phyloP scores from a whole-genome alignment of 495 filamentous ascomycete genomes.

The Penicillium subrubescens region DNA sequence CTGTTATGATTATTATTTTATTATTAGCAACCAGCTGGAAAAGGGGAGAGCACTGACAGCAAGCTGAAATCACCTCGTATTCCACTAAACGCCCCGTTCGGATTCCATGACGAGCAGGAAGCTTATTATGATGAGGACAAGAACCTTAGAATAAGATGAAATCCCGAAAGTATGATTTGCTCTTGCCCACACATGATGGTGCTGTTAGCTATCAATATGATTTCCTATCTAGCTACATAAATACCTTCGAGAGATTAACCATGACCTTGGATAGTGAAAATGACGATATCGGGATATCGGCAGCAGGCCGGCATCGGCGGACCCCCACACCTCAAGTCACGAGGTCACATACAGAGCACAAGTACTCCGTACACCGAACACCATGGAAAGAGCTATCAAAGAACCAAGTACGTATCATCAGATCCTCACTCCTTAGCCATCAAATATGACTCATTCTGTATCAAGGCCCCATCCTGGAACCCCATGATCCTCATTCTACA shows the following conservation, averaged over 20 bases:
- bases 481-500: background rate
- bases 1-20: too few relatives aligned
- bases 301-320: background rate
- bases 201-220: background rate
- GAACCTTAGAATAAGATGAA: background rate
- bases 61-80: slow-evolving; percentile 3
- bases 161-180: background rate
- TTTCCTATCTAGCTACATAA: background rate
- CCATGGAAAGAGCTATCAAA: background rate
- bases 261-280: background rate
- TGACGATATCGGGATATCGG: background rate
- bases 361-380: background rate
- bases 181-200: background rate
- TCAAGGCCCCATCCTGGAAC: background rate
- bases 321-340: background rate
- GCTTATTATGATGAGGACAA: background rate
- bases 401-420: background rate
- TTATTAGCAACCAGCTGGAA: background rate
- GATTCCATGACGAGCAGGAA: background rate
- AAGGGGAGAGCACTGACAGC: background rate
- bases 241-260: background rate
- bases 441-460: background rate
- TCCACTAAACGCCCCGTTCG: background rate
- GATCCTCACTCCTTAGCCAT: background rate
- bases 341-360: background rate